Evolutionary conservation across 441 rosid species (phyloP), one percentile per base, ranked within the genome.

Genomic region (Arabidopsis lyrata): DNA sequence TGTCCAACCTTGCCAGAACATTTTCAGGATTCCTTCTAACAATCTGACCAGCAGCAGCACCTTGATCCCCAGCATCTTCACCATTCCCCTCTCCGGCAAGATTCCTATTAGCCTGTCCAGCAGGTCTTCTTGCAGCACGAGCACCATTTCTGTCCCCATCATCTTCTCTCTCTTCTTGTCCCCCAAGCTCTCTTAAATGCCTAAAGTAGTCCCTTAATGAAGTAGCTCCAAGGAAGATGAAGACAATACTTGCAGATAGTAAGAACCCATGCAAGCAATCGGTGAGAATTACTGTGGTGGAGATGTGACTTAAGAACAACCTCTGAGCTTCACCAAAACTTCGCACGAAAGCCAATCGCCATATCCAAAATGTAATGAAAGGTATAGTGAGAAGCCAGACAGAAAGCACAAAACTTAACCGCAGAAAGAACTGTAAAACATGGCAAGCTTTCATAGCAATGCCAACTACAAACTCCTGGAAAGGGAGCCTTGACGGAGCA

Each of bases 241-340:
- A 92, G 70, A 95, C 97, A 66, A 95, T 95, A 78, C 99, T 95
- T 1, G 98, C 99, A 66, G 99, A 95, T 22, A 95, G 97, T 52
- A 95, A 88, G 85, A 95, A 95, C 72, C 99, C 99, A 73, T 95
- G 99, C 82, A 95, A 87, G 81, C 99, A 95, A 76, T 95, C 99
- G 2, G 99, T 92, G 48, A 95, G 98, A 69, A 95, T 86, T 58
- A 87, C 81, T 6, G 98, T 87, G 8, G 97, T 91, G 38, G 98
- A 93, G 66, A 93, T 79, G 79, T 91, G 99, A 80, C 99, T 95
- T 67, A 90, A 83, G 80, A 95, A 95, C 77, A 95, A 81, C 83
- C 93, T 91, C 76, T 89, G 97, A 39, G 95, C 98, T 88, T 95
- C 99, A 50, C 85, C 88, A 66, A 93, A 87, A 78, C 96, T 93